Conservation (phyloP, 1,284 basidiomycete genomes). For the Rhodotorula sp. region DNA sequence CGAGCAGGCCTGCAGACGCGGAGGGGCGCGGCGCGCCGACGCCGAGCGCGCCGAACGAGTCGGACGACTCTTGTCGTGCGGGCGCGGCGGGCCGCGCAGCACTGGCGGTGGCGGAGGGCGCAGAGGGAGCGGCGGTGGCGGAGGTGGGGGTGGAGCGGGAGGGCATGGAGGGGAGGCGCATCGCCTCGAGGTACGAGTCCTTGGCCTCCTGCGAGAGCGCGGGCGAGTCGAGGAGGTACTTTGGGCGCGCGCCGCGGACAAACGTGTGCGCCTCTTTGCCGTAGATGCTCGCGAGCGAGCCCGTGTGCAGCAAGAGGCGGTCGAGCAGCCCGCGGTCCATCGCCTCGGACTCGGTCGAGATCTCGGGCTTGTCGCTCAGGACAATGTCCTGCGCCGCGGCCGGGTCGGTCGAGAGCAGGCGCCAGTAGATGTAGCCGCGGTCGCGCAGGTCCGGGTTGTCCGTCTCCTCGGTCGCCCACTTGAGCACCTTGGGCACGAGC, state of each 20-base stretch:
- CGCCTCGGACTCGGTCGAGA: constrained; percentile 95
- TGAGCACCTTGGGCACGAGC: constrained; percentile 91
- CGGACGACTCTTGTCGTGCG: constrained; percentile 18
- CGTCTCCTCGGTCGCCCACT: constrained; percentile 95
- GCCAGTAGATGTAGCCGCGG: constrained; percentile 99
- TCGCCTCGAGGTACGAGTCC: constrained; percentile 43
- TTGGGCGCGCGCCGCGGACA: constrained; percentile 39
- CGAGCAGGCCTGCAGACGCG: constrained; percentile 12
- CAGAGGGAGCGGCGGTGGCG: neutral
- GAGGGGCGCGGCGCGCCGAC: constrained; percentile 5
- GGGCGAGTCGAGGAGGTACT: constrained; percentile 44
- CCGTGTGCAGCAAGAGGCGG: constrained; percentile 60
- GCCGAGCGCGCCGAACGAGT: constrained; percentile 1
- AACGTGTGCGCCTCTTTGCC: constrained; percentile 45
- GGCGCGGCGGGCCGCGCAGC: constrained; percentile 18
- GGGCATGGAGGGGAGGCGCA: constrained; percentile 14
- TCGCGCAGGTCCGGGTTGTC: constrained; percentile 97
- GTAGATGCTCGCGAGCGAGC: constrained; percentile 47
- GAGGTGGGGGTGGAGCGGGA: neutral
- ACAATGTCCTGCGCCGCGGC: constrained; percentile 86
- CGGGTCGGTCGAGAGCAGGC: constrained; percentile 91
- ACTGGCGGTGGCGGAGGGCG: neutral
- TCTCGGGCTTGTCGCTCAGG: constrained; percentile 84
- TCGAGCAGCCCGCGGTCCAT: constrained; percentile 96
- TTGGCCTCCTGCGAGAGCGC: constrained; percentile 45